Base-by-base conservation (phyloP, 768 basidiomycete species). In the Suillus sp. region DNA sequence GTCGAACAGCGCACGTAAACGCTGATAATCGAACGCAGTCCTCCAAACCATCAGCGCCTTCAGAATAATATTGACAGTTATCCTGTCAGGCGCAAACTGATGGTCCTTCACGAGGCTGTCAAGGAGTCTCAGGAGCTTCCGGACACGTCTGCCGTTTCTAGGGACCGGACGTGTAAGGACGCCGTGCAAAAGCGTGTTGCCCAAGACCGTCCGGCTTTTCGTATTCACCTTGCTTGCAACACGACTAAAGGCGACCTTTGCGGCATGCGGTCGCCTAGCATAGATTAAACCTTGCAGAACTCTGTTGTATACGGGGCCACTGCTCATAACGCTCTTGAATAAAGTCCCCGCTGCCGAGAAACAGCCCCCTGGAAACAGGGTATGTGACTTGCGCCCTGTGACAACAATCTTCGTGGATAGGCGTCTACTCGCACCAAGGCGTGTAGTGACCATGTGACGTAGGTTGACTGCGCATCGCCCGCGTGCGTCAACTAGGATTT, bases 61-160 rank as follows among this genome's bases (percentile, higher is more conserved):
- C 64, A 91, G 63, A 50, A 93, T 59, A 54, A 92, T 84, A 68
- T 93, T 93, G 61, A 84, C 76, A 5, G 92, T 92, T 43, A 89
- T 78, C 11, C 87, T 80, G 71, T 94, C 91, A 10, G 87, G 84
- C 13, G 70, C 70, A 70, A 92, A 90, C 8, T 74, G 79, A 42
- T 80, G 78, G 50, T 77, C 69, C 55, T 73, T 67, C 50, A 77
- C 71, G 35, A 92, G 79, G 14, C 76, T 64, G 40, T 78, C 71
- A 60, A 85, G 78, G 35, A 79, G 73, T 5, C 69, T 71, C 22
- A 77, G 61, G 32, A 83, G 66, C 64, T 77, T 78, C 30, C 80
- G 78, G n/a, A 87, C 75, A 14, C 82, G 74, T 53, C 80, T 79
- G 35, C 77, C 78, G 62, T 84, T 81, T 20, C 78, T 75, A 34